These are phyloP conservation scores for Xylaria sp. DNA, from an alignment of 2,329 filamentous ascomycete genomes.

Conservation along the genomic window DNA sequence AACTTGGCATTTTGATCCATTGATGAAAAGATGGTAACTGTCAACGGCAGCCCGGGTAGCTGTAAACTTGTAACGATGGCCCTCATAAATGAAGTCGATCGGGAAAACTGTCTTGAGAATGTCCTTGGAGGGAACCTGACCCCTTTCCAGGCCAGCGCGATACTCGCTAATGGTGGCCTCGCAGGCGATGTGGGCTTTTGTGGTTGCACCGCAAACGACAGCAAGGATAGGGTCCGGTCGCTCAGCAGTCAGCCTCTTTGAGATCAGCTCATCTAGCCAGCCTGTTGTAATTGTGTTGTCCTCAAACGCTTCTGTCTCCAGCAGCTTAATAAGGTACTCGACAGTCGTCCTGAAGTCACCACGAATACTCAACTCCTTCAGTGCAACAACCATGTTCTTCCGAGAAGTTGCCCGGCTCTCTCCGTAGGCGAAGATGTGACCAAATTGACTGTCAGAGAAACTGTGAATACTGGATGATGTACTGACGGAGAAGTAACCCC, in stretches of 20 bases:
- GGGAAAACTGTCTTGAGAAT: conserved; percentile 97
- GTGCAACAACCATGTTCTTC: conserved; percentile 98
- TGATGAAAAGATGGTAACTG: conserved; percentile 98
- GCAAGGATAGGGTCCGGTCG: conserved; percentile 92
- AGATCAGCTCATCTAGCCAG: conserved; percentile 98
- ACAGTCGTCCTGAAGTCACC: conserved; percentile 99
- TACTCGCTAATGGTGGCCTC: conserved; percentile 91
- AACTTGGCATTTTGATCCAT: conserved; percentile 94
- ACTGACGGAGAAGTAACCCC: conserved; percentile 99
- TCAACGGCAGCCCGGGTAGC: conserved; percentile 91
- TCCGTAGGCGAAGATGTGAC: conserved; percentile 98
- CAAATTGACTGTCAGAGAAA: conserved; percentile 98
- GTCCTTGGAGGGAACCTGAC: conserved; percentile 96
- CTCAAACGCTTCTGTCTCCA: conserved; percentile 98
- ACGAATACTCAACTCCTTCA: conserved; percentile 99
- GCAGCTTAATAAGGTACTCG: conserved; percentile 97
- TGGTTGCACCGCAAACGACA: conserved; percentile 94
- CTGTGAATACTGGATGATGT: conserved; percentile 97
- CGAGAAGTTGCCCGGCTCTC: conserved; percentile 96
- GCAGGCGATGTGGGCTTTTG: conserved; percentile 94
- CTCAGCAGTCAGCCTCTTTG: conserved; percentile 96
- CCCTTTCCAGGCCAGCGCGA: conserved; percentile 89
- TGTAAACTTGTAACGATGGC: conserved; percentile 96
- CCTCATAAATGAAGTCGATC: conserved; percentile 98
- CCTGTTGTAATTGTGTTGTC: conserved; percentile 99